These are phyloP conservation scores for Simmondsia chinensis DNA, from an alignment of 148 eudicot genomes.

Conservation along the genomic window DNA sequence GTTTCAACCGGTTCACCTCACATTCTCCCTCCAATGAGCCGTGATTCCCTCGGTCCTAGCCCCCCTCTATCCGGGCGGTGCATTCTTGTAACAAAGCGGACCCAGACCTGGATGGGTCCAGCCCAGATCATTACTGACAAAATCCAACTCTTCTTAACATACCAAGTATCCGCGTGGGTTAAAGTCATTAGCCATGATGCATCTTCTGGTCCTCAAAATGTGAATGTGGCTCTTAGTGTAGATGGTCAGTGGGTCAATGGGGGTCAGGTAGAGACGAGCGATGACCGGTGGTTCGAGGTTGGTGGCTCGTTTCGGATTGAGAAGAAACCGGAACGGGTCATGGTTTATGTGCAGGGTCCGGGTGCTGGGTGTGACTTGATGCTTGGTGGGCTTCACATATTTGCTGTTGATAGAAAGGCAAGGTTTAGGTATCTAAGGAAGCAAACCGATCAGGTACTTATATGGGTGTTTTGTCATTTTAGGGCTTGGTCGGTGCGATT, in stretches of 20 bases:
- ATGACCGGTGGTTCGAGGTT: slow-evolving; percentile 81
- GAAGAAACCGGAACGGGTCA: slow-evolving; percentile 61
- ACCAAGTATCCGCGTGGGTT: slow-evolving; percentile 95
- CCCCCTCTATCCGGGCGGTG: slow-evolving; percentile 62
- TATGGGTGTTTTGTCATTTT: too few species aligned
- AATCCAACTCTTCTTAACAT: slow-evolving; percentile 62
- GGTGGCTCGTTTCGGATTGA: slow-evolving; percentile 87
- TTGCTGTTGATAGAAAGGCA: slow-evolving; percentile 70
- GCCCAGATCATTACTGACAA: slow-evolving; percentile 90
- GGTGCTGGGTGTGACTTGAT: slow-evolving; percentile 69
- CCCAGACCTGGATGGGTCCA: slow-evolving; percentile 98
- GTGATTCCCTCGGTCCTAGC: slow-evolving; percentile 51
- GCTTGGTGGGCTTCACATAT: slow-evolving; percentile 82
- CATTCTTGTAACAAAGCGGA: slow-evolving; percentile 67
- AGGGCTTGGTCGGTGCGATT: too few species aligned
- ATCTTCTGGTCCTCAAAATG: slow-evolving; percentile 65
- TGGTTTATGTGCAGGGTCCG: slow-evolving; percentile 89
- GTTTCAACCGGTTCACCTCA: slow-evolving; percentile 69
- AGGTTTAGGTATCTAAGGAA: slow-evolving; percentile 53
- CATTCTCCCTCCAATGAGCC: slow-evolving; percentile 81
- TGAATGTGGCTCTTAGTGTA: slow-evolving; percentile 65
- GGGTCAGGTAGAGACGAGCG: slow-evolving; percentile 60
- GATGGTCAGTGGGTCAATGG: slow-evolving; percentile 92
- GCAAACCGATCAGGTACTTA: slow-evolving; percentile 63
- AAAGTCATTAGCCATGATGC: slow-evolving; percentile 47